A percentile compares a stretch with the other conserved stretches of the same genome.
These are phyloP conservation scores for Saccharomyces jurei DNA, from an alignment of 805 yeast species.

Conservation along the genomic window DNA sequence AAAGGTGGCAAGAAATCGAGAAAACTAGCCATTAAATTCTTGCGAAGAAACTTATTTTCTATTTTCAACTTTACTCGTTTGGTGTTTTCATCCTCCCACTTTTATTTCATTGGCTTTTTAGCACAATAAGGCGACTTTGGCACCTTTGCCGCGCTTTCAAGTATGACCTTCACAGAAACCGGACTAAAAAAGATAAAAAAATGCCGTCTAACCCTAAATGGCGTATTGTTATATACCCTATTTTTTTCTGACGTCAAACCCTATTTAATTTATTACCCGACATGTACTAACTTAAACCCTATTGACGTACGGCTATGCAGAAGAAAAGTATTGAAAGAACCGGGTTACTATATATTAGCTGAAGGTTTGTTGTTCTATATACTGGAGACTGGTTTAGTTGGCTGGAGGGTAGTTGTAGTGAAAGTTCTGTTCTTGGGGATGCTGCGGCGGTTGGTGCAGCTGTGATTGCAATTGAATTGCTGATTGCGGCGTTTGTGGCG, in stretches of 20 bases:
- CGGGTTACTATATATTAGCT: neutral
- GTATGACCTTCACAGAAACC: neutral
- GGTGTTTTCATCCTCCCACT: neutral
- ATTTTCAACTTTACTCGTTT: neutral
- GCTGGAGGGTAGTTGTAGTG: neutral
- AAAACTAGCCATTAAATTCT: neutral
- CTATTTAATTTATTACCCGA: neutral
- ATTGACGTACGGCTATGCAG: neutral
- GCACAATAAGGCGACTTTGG: neutral
- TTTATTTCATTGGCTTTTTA: neutral
- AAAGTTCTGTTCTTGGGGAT: neutral
- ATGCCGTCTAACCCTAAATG: neutral
- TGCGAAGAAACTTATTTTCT: neutral
- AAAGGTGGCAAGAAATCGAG: neutral
- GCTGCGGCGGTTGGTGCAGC: slow-evolving; percentile 1
- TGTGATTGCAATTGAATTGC: neutral
- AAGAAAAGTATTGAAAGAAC: neutral
- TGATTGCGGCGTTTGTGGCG: neutral
- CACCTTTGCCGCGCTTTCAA: neutral
- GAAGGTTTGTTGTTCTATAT: neutral
- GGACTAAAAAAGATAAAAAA: neutral
- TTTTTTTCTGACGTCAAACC: neutral
- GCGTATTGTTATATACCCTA: neutral
- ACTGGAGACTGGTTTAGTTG: neutral
- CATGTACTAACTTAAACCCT: neutral